Percentiles rank a stretch among this genome's conserved stretches.
phyloP scores from a whole-genome alignment of 75 land plant species.

The Pseudotsuga menziesii region DNA sequence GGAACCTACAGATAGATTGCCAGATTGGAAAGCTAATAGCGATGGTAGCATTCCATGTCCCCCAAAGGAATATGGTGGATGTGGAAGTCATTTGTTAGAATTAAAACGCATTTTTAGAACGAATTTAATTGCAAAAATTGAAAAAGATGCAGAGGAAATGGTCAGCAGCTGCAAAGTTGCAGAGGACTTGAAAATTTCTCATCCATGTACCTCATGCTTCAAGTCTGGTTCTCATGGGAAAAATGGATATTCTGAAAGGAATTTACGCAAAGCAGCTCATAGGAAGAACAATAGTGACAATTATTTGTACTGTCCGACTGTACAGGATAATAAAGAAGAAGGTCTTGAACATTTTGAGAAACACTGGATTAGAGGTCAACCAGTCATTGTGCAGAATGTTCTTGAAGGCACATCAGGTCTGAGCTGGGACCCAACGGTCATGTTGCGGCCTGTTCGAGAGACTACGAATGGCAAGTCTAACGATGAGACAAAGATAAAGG shows the following conservation, averaged over 20 bases:
- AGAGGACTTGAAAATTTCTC: conserved; percentile 10
- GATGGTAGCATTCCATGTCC: conserved; percentile 84
- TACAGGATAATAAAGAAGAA: conserved; percentile 40
- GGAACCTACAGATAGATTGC: conserved; percentile 19
- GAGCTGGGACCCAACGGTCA: conserved; percentile 85
- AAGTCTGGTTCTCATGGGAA: neutral
- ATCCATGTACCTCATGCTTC: conserved; percentile 19
- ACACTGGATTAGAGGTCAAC: conserved; percentile 83
- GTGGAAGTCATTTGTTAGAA: conserved; percentile 41
- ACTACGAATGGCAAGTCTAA: conserved; percentile 43
- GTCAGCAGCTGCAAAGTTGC: conserved; percentile 43
- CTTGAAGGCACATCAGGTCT: conserved; percentile 45
- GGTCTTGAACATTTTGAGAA: conserved; percentile 63
- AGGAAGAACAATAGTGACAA: conserved; percentile 58
- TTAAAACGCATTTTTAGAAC: conserved; percentile 56
- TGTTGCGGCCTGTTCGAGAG: conserved; percentile 80
- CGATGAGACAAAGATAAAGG: conserved; percentile 71
- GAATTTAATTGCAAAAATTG: conserved; percentile 74
- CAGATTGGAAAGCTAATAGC: conserved; percentile 54
- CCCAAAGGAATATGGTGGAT: conserved; percentile 60
- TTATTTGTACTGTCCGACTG: conserved; percentile 64
- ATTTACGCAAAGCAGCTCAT: conserved; percentile 34
- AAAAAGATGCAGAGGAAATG: conserved; percentile 67
- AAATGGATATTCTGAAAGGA: conserved; percentile 9
- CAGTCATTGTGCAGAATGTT: conserved; percentile 73